A percentile compares a stretch with the other conserved stretches of the same genome.
These are phyloP conservation scores for Hypoxylon subgilvum DNA, from an alignment of 495 filamentous ascomycete genomes.

Conservation along the genomic window DNA sequence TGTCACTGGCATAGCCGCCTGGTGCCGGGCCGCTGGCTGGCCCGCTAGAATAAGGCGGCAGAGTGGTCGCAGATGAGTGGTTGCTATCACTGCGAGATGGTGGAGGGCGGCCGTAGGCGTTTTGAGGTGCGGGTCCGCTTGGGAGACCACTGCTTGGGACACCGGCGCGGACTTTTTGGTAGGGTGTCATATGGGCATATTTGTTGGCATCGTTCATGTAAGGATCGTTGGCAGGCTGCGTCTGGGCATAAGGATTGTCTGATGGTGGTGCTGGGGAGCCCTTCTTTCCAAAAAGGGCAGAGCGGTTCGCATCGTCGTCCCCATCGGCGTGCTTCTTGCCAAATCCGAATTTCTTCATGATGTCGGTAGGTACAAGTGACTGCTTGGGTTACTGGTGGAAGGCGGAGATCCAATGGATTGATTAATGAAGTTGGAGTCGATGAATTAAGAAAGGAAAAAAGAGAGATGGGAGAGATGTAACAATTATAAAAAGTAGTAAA, in stretches of 20 bases:
- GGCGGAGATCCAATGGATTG: neutral
- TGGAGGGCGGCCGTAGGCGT: conserved; percentile 31
- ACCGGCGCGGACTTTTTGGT: conserved; percentile 42
- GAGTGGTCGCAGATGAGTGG: conserved; percentile 23
- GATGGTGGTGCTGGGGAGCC: conserved; percentile 57
- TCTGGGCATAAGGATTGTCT: conserved; percentile 76
- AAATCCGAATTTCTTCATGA: conserved; percentile 69
- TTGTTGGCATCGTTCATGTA: conserved; percentile 63
- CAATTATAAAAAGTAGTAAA: conserved; percentile 21
- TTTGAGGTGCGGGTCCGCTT: conserved; percentile 45
- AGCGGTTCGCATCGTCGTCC: conserved; percentile 64
- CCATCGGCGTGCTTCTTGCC: conserved; percentile 68
- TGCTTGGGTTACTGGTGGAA: neutral
- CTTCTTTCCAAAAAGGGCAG: conserved; percentile 70
- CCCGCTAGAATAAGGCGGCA: conserved; percentile 32
- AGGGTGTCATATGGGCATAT: conserved; percentile 50
- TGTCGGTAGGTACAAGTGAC: no score
- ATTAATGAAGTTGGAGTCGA: neutral
- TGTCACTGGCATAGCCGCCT: conserved; percentile 62
- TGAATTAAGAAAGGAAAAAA: conserved; percentile 4
- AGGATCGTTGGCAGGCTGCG: conserved; percentile 61
- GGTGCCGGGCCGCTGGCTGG: conserved; percentile 20
- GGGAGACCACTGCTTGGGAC: conserved; percentile 45
- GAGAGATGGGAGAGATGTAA: neutral
- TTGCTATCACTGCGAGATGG: conserved; percentile 25